Percentiles rank a stretch among this genome's conserved stretches.
These are phyloP conservation scores for Paracamarosporium sp. DNA, from an alignment of 2,329 filamentous ascomycete species.

Conservation along the genomic window DNA sequence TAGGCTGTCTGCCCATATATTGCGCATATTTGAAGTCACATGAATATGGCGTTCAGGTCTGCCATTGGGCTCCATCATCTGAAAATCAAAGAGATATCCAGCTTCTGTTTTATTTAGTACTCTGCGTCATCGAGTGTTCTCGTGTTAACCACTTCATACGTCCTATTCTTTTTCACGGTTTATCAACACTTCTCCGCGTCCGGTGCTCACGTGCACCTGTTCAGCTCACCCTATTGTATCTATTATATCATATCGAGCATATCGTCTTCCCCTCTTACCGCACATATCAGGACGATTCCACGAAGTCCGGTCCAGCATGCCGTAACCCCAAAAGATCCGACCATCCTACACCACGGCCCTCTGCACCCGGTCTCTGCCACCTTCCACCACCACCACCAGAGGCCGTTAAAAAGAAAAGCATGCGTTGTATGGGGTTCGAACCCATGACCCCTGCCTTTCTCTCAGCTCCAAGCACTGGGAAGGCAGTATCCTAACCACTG, in stretches of 20 bases:
- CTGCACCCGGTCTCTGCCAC: too few relatives aligned
- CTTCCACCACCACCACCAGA: neutral
- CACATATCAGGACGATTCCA: too few relatives aligned
- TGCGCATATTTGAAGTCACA: neutral
- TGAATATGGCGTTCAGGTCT: neutral
- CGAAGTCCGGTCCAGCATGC: too few relatives aligned
- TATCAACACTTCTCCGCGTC: neutral
- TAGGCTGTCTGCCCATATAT: neutral
- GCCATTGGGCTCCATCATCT: neutral
- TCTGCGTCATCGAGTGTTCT: too few relatives aligned
- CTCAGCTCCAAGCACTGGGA: conserved; percentile 32
- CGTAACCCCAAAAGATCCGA: neutral
- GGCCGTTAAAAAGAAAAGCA: conserved; percentile 12
- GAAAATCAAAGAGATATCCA: conserved; percentile 3
- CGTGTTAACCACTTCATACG: neutral
- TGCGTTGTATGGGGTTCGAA: conserved; percentile 35
- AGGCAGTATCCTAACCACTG: conserved; percentile 51
- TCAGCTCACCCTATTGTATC: neutral
- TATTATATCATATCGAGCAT: too few relatives aligned
- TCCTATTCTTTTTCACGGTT: neutral
- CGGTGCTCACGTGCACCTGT: neutral
- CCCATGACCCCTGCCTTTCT: conserved; percentile 22
- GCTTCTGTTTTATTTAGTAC: neutral
- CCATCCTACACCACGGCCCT: neutral
- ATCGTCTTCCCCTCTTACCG: too few relatives aligned